Conservation (phyloP, 176 grass and related monocot species). For the Carex pumila region DNA sequence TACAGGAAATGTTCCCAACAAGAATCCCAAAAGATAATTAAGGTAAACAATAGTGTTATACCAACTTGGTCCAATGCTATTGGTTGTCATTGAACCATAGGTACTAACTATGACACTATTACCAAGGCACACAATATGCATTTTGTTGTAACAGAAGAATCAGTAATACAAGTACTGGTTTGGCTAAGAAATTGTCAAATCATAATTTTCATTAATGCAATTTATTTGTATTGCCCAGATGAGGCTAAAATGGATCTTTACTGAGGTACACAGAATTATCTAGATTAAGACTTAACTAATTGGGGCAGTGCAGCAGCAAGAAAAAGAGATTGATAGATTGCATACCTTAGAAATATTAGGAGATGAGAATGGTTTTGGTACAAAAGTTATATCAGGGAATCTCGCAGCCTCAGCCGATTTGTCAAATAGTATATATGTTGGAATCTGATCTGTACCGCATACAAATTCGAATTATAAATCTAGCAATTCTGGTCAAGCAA, state of each 20-base stretch:
- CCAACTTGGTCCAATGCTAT: background rate
- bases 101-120: background rate
- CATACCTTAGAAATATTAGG: conserved; percentile 62
- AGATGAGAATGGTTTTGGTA: conserved; percentile 60
- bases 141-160: background rate
- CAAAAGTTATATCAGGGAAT: conserved; percentile 62
- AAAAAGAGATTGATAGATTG: conserved; percentile 19
- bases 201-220: background rate
- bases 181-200: background rate
- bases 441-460: conserved; percentile 70
- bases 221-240: background rate
- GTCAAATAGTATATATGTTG: conserved; percentile 93
- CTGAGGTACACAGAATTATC: background rate
- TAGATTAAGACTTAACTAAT: background rate
- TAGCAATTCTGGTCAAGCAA: background rate
- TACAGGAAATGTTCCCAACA: background rate
- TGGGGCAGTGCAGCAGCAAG: background rate
- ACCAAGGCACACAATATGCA: background rate
- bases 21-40: background rate
- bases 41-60: background rate
- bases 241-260: background rate
- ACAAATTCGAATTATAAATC: background rate
- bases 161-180: background rate
- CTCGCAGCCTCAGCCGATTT: conserved; percentile 63
- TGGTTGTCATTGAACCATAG: background rate